Base-by-base conservation (phyloP, 2,329 filamentous ascomycete genomes). In the Fusarium sp. region DNA sequence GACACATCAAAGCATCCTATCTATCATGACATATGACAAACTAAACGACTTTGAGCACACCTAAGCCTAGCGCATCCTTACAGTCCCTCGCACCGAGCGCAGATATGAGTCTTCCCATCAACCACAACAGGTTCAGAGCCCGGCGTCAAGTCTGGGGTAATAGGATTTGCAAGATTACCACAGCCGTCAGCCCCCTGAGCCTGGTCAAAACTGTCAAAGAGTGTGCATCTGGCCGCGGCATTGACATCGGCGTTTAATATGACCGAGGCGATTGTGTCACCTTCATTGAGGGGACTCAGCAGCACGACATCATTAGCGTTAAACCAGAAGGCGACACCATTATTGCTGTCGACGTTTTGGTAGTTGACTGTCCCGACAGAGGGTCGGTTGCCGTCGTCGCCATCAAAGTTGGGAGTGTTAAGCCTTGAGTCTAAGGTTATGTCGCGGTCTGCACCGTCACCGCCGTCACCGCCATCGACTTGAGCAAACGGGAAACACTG, bases 231-330 rank as follows among this genome's bases (percentile, higher is more conserved):
- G 54, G 54, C 54, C 31, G 31, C 54, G n/a, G 34, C n/a, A 37
- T 58, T 58, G 54, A 58, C 34, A 38, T 58, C 34, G 54, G 54
- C 54, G 13, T 38, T 58, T 7, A 58, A 35, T 22, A 22, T 24
- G 22, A 58, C 54, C 11, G 31, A 38, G 34, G 34, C 34, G 54
- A 58, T 58, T 58, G 54, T 58, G 54, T 58, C 54, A 38, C 54
- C 54, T 58, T 38, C 54, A 58, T 58, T 58, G 34, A 58, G 54
- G 31, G 54, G 54, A 34, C 54, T 58, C 22, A 58, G 54, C 54
- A 58, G 54, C 54, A 58, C 54, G 34, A 58, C 54, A 58, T 58
- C 54, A 27, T 58, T 58, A 37, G 34, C 54, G 20, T 58, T 58
- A 13, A 58, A 58, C 54, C 54, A 58, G 18, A 58, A 58, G 34